Base-by-base conservation (phyloP, 108 stramenopile species). In the Conticribra guillardii region DNA sequence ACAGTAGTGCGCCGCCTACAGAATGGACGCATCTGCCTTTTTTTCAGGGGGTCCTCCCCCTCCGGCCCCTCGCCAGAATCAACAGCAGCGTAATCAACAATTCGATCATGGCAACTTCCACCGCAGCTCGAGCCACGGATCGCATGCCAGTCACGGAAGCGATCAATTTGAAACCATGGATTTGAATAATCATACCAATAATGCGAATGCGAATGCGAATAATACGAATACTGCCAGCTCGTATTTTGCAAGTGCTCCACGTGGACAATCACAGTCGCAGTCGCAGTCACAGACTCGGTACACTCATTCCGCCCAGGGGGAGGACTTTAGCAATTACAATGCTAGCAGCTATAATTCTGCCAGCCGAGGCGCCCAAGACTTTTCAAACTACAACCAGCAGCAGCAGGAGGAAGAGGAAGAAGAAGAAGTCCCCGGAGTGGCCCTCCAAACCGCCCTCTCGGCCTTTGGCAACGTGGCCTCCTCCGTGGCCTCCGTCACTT, bases 361-460 rank as follows among this genome's bases (percentile, higher is more conserved):
- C 37, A 5, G 37, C 37, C 37, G 37, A 9, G 37, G 11, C 37
- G 37, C 11, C 37, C 37, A 41, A 41, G 37, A 5, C 37, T 41
- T 11, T 11, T 41, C 37, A 5, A 2, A 65, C 2, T 31, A 65
- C 24, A 27, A 15, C 8, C 8, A 9, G 21, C n/a, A 19, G 9
- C 19, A 51, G 50, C 5, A 51, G 4, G 50, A 51, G 50, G 50
- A 51, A 9, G 50, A 21, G 4, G 50, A 27, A 22, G 64, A 65
- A 16, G 50, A 33, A 27, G 51, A 50, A 23, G 47, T 58, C 59
- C 47, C 56, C 22, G 69, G 69, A 34, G 69, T 60, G 22, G 69
- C 69, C 1, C 50, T 70, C 11, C 58, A 70, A 60, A 60, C 69
- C 1, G 69, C 69, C 30, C 69, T 70, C 49, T 50, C 46, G 3